These are phyloP conservation scores for Verticillium albo-atrum DNA, from an alignment of 2,329 filamentous ascomycete genomes.

Conservation along the genomic window DNA sequence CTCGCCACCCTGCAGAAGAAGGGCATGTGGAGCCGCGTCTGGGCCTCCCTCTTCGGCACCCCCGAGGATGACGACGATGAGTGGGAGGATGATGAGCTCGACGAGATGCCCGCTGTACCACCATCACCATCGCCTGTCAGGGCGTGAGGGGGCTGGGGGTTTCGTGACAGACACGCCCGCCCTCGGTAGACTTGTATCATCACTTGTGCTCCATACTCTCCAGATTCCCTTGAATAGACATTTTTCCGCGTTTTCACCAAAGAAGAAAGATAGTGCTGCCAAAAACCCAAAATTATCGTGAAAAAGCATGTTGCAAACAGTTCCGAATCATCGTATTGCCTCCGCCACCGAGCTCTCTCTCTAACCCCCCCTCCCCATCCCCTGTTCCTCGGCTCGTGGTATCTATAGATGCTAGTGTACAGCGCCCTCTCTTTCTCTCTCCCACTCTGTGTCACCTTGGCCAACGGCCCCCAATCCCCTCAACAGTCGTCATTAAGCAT, in stretches of 20 bases:
- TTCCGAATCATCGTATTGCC: not conserved
- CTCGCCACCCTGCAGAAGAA: slow-evolving; percentile 91
- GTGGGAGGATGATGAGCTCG: slow-evolving; percentile 48
- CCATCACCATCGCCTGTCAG: not conserved
- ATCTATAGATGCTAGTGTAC: slow-evolving; percentile 14
- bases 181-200: not conserved
- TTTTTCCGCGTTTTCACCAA: not conserved
- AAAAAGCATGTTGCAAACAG: not conserved
- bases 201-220: slow-evolving; percentile 1
- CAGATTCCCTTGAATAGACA: not conserved
- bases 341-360: not conserved
- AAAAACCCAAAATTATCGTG: no score
- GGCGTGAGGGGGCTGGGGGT: no score
- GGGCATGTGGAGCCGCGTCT: slow-evolving; percentile 82
- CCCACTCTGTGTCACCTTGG: no score
- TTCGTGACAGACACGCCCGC: no score
- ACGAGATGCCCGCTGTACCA: slow-evolving; percentile 25
- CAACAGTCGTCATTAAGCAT: not conserved
- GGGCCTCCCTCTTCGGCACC: slow-evolving; percentile 60
- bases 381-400: slow-evolving; percentile 3
- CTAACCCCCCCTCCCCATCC: not conserved
- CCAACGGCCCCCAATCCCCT: no score
- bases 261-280: no score
- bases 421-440: not conserved
- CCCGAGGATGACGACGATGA: slow-evolving; percentile 53